A percentile compares a stretch with the other conserved stretches of the same genome.
Evolutionary conservation across 371 early-diverging fungal genomes (phyloP).

Genomic region (Entomophthora muscae): DNA sequence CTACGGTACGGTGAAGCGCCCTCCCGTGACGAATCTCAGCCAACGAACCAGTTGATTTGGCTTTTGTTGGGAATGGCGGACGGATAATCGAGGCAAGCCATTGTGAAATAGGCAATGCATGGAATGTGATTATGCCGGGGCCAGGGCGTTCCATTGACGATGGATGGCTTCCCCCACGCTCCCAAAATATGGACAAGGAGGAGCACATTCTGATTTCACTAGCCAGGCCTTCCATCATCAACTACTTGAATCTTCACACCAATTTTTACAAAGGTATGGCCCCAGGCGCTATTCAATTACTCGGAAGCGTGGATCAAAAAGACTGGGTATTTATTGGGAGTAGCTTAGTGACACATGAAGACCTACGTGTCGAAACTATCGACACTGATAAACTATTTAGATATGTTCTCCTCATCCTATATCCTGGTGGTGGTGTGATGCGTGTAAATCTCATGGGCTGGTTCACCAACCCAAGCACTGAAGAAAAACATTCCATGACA

Average conservation of each 20-base stretch:
- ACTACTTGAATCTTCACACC: background rate
- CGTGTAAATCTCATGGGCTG: background rate
- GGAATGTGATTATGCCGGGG: background rate
- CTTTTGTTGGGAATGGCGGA: background rate
- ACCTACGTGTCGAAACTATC: background rate
- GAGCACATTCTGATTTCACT: background rate
- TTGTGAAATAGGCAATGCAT: background rate
- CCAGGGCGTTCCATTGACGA: background rate
- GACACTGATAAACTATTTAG: background rate
- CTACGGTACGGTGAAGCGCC: background rate
- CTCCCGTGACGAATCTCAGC: background rate
- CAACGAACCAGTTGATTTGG: background rate
- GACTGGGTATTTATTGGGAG: background rate
- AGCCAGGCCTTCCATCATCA: background rate
- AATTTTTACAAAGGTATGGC: background rate
- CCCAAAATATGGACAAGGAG: background rate
- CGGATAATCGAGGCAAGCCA: background rate
- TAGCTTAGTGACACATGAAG: background rate
- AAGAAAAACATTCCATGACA: background rate
- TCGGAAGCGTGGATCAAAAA: background rate
- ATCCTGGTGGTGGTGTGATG: background rate
- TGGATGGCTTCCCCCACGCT: background rate
- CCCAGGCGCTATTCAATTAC: background rate
- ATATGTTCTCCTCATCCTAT: background rate
- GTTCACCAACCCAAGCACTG: background rate